A percentile compares a stretch with the other conserved stretches of the same genome.
These are phyloP conservation scores for Wickerhamomyces bisporus DNA, from an alignment of 805 yeast genomes.

Conservation along the genomic window DNA sequence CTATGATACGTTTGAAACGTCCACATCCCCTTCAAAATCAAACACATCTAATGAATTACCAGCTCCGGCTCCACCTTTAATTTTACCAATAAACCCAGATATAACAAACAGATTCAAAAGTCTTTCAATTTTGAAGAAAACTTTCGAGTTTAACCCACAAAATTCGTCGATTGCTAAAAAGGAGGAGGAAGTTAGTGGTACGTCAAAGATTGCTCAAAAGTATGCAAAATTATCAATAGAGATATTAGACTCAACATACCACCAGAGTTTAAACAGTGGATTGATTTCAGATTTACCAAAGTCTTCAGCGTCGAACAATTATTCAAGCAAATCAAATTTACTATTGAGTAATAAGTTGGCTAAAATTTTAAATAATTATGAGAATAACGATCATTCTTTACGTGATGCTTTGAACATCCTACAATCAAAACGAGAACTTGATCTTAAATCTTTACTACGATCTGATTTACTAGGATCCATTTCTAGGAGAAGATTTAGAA, in stretches of 20 bases:
- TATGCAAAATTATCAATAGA: constrained; percentile 45
- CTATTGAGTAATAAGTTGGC: constrained; percentile 30
- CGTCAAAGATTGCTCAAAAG: constrained; percentile 32
- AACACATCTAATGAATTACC: constrained; percentile 13
- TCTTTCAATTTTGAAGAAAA: constrained; percentile 29
- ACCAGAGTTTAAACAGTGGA: constrained; percentile 1
- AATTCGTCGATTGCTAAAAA: constrained; percentile 7
- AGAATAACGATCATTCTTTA: constrained; percentile 26
- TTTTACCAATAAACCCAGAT: constrained; percentile 31
- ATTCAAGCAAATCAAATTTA: constrained; percentile 25
- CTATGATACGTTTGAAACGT: constrained; percentile 17
- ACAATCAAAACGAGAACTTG: constrained; percentile 29
- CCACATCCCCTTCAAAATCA: not conserved
- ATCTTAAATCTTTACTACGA: constrained; percentile 16
- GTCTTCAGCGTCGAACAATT: not conserved
- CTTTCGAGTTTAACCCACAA: constrained; percentile 1
- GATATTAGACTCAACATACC: constrained; percentile 25
- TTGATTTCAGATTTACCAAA: constrained; percentile 10
- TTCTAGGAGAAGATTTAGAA: constrained; percentile 53
- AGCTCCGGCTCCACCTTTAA: constrained; percentile 37
- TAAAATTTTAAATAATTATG: constrained; percentile 29
- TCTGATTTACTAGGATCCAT: constrained; percentile 49
- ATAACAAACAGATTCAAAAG: constrained; percentile 32
- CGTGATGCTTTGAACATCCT: constrained; percentile 30
- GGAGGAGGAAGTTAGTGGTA: constrained; percentile 6